Evolutionary conservation across 495 filamentous ascomycete species (phyloP), one percentile per base, ranked within the genome.

Genomic region (Polyplosphaeria fusca): DNA sequence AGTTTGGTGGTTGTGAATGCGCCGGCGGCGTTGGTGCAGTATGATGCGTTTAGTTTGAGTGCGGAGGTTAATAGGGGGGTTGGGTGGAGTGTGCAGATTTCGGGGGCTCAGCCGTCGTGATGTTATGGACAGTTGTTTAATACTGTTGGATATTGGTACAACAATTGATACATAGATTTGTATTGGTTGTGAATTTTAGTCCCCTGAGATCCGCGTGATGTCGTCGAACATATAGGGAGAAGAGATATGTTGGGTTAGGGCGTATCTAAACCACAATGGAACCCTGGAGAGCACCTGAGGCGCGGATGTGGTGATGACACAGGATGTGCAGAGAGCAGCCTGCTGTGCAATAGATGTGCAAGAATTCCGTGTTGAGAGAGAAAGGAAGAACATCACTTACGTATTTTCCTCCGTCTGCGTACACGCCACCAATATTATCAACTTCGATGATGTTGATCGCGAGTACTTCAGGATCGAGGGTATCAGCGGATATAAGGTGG

Each of bases 1-100:
- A 73, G 58, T 38, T 57, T 77, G 18, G 75, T 76, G 2, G 67
- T 77, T 45, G 74, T 60, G 14, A 75, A 76, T 52, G 76, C 73
- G 12, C 73, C 75, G 7, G 5, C 11, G 9, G 51, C 25, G 22
- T 50, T 68, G 11, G 61, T 74, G 47, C 61, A 70, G 39, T 77
- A 70, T 57, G 73, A 77, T 60, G 67, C 75, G 22, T 77, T 77
- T 58, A 59, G 61, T 26, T 66, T 77, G 24, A 63, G 67, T 9
- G 62, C 63, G 7, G 73, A 73, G 14, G 65, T 70, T 3, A 75
- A 69, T 55, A 64, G 47, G 12, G 74, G 74, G 4, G 39, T 77
- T 11, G 65, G 70, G 27, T 76, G 75, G 42, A 52, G 62, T 30
- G 51, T 76, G 2, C 65, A 70, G 52, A 28, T 76, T 3, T 72